These are phyloP conservation scores for Ascochyta fabae DNA, from an alignment of 2,329 filamentous ascomycete genomes.

Conservation along the genomic window DNA sequence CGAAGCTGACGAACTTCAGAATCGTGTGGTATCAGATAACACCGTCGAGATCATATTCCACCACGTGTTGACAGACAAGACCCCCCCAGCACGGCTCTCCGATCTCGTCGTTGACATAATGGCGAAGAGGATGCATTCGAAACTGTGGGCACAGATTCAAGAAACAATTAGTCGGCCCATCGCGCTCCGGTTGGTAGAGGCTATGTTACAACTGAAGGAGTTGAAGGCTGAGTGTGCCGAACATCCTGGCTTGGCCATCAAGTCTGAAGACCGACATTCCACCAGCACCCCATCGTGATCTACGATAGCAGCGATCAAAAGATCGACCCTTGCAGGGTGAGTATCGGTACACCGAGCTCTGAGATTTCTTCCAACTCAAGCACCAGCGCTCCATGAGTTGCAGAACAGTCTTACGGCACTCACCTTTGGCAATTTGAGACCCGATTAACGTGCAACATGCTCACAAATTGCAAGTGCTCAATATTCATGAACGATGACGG, in stretches of 20 bases:
- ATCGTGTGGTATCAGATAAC: not conserved
- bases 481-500: no score
- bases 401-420: no score
- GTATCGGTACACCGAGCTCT: no score
- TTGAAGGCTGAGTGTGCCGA: constrained; percentile 5
- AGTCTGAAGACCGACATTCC: constrained; percentile 1
- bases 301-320: not conserved
- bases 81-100: constrained; percentile 18
- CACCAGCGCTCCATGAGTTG: no score
- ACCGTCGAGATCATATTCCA: constrained; percentile 24
- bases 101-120: constrained; percentile 23
- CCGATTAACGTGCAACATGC: no score
- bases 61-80: constrained; percentile 22
- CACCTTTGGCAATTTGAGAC: no score
- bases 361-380: no score
- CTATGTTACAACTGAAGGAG: constrained; percentile 12
- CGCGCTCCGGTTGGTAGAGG: constrained; percentile 9
- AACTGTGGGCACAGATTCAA: constrained; percentile 17
- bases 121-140: constrained; percentile 16
- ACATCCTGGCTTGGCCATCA: not conserved
- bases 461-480: no score
- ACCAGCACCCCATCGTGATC: no score
- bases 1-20: no score
- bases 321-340: not conserved
- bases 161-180: not conserved